Evolutionary conservation across 2,329 filamentous ascomycete species (phyloP), one percentile per base, ranked within the genome.

Genomic region (Botrytis paeoniae): DNA sequence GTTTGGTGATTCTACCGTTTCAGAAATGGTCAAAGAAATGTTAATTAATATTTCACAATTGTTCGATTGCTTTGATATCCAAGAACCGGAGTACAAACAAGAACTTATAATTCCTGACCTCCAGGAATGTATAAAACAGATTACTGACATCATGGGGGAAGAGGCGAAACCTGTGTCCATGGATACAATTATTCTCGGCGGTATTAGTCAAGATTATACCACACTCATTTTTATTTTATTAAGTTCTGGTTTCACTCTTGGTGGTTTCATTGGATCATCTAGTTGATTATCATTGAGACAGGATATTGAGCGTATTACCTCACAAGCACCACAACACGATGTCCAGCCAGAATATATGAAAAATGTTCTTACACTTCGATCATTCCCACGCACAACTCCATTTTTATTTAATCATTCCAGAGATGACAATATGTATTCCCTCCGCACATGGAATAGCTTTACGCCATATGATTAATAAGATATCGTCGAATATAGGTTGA

Each of bases 1-100:
- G 20, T 5, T 32, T 22, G 14, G 20, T 77, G 12, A 41, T 72
- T 8, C 7, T 22, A 51, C 10, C 22, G 6, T 51, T 2, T n/a
- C 2, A n/a, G 25, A n/a, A 51, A 51, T 3, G 1, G 12, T 6
- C 25, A 51, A 51, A 7, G 4, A 51, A 51, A 51, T 14, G 0
- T 14, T 3, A 25, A 1, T 10, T 3, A 35, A 3, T 6, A 81
- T 82, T 14, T 75, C 70, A 29, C 84, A 86, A 76, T 88, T 86
- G 86, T 88, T 87, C 77, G 85, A 88, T 76, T 81, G 86, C 51
- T 85, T 82, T 80, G 84, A 85, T 68, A 79, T 83, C 0, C 76
- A 79, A 22, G 79, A 85, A 72, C 83, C 84, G 25, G 66, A 80
- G 0, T 79, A 84, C 20, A 76, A 79, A 22, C 83, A 87, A 74